A percentile compares a stretch with the other conserved stretches of the same genome.
These are phyloP conservation scores for Batkoa obscura DNA, from an alignment of 371 early-diverging fungal species.

Conservation along the genomic window DNA sequence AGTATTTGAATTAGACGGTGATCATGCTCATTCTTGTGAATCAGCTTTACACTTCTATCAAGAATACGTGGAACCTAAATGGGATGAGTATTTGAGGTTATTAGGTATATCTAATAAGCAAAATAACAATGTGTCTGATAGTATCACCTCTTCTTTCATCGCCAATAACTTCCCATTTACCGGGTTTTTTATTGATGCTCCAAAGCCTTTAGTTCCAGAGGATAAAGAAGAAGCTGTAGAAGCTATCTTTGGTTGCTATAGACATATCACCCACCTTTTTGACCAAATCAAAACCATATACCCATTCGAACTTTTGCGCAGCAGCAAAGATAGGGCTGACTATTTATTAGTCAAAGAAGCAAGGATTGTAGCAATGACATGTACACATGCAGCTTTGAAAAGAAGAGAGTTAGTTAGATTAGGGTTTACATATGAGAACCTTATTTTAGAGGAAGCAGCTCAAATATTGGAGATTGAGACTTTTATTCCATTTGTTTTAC, in stretches of 20 bases:
- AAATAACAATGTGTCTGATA: constrained; percentile 7
- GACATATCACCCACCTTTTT: constrained; percentile 53
- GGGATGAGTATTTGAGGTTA: constrained; percentile 42
- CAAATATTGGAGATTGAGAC: constrained; percentile 93
- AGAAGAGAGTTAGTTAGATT: constrained; percentile 58
- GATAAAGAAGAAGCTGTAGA: constrained; percentile 25
- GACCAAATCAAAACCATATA: constrained; percentile 53
- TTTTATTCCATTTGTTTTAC: constrained; percentile 77
- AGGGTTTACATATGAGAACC: constrained; percentile 82
- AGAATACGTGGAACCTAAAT: constrained; percentile 47
- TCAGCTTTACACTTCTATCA: constrained; percentile 76
- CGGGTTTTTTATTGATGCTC: constrained; percentile 50
- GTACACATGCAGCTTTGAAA: constrained; percentile 83
- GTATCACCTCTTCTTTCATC: constrained; percentile 10
- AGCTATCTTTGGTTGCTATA: constrained; percentile 54
- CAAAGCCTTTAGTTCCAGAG: constrained; percentile 44
- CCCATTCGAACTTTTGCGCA: constrained; percentile 79
- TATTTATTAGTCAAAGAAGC: constrained; percentile 88
- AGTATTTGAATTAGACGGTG: constrained; percentile 57
- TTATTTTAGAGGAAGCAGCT: constrained; percentile 96
- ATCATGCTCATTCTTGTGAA: constrained; percentile 81
- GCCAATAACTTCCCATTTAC: constrained; percentile 57
- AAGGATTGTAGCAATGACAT: constrained; percentile 88
- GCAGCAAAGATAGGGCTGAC: constrained; percentile 59
- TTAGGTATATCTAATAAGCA: constrained; percentile 6